phyloP scores from a whole-genome alignment of 768 basidiomycete genomes.

The Naganishia vishniacii region DNA sequence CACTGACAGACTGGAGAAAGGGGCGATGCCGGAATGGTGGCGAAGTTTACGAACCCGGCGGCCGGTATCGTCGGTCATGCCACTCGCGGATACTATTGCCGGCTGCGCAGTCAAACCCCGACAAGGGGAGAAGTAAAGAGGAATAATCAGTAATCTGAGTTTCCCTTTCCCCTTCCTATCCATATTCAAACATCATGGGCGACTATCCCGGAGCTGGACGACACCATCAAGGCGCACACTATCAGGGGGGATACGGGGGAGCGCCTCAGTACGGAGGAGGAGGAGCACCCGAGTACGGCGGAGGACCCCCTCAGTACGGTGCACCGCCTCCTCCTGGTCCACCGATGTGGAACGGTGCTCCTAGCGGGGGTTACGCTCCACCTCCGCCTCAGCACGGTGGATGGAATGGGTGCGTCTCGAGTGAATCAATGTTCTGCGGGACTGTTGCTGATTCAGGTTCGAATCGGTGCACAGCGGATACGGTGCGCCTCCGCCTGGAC shows the following conservation, averaged over 20 bases:
- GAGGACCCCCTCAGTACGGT: neutral
- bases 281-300: neutral
- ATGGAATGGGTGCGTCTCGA: neutral
- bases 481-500: conserved; percentile 17
- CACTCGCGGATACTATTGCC: no score
- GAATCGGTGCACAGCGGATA: conserved; percentile 12
- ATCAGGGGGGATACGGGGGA: neutral
- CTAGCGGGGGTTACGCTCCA: neutral
- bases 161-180: no score
- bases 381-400: neutral
- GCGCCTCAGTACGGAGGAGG: neutral
- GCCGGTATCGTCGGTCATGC: no score
- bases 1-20: no score
- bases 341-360: neutral
- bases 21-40: no score
- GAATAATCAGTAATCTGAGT: no score
- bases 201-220: conserved; percentile 23
- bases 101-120: no score
- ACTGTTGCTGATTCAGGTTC: no score
- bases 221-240: conserved; percentile 10
- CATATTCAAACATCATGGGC: neutral
- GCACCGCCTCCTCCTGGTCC: neutral
- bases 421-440: no score
- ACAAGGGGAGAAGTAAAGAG: no score
- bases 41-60: no score